Conservation (phyloP, 1,139 yeast genomes). For the Debaryomyces sp. region DNA sequence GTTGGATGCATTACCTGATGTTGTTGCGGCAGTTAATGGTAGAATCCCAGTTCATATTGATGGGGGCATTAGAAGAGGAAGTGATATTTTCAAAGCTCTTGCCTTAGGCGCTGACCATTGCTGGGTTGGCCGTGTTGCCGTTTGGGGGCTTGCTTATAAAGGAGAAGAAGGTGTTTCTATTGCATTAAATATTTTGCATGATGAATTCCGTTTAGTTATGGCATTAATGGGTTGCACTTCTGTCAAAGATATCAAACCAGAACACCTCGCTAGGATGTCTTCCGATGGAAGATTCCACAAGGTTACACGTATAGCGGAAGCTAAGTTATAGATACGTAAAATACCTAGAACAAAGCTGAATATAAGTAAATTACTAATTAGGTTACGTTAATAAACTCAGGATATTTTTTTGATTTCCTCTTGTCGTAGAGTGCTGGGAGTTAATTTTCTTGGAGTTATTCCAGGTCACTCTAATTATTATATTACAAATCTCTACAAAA, state of each 20-base stretch:
- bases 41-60: constrained; percentile 43
- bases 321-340: not conserved
- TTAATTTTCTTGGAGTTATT: not conserved
- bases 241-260: constrained; percentile 5
- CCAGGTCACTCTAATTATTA: not conserved
- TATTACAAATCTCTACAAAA: not conserved
- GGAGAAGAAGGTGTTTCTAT: constrained; percentile 23
- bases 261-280: constrained; percentile 5
- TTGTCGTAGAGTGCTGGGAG: not conserved
- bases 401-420: not conserved
- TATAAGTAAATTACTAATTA: not conserved
- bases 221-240: constrained; percentile 7
- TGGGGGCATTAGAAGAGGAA: constrained; percentile 54
- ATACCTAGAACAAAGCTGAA: too few relatives aligned
- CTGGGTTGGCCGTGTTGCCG: constrained; percentile 21
- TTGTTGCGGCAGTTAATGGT: constrained; percentile 39
- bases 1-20: constrained; percentile 24
- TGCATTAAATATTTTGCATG: constrained; percentile 6
- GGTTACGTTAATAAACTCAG: not conserved
- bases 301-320: not conserved
- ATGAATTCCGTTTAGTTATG: constrained; percentile 7
- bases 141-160: constrained; percentile 24
- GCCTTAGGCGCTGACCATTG: constrained; percentile 50
- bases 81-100: constrained; percentile 50
- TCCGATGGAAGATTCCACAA: not conserved